Percentiles rank a stretch among this genome's conserved stretches.
Evolutionary conservation across 192 early-diverging fungal species (phyloP).

Genomic region (Phlyctochytrium arcticum): DNA sequence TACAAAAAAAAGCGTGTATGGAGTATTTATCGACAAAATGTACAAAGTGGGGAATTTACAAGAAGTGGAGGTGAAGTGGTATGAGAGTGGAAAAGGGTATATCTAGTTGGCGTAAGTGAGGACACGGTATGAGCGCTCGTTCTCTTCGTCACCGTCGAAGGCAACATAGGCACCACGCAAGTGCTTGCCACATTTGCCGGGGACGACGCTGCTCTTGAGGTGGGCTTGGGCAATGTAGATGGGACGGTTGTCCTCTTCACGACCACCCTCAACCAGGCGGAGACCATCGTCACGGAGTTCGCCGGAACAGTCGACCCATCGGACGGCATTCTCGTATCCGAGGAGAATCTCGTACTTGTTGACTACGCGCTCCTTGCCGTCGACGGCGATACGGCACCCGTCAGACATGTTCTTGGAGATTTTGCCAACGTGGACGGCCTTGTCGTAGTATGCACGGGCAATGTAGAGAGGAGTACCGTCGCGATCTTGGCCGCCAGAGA

Average conservation of each 20-base stretch:
- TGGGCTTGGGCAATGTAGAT: conserved; percentile 51
- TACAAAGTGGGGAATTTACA: no score
- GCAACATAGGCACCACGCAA: conserved; percentile 11
- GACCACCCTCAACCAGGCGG: conserved; percentile 52
- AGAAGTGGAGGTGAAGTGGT: no score
- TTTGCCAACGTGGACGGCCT: conserved; percentile 40
- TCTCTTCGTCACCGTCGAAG: conserved; percentile 26
- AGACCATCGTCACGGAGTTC: conserved; percentile 25
- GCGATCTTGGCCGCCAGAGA: conserved; percentile 55
- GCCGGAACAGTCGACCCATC: conserved; percentile 48
- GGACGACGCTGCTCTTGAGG: conserved; percentile 48
- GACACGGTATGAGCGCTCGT: conserved; percentile 15
- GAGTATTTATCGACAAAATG: no score
- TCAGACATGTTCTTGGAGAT: conserved; percentile 13
- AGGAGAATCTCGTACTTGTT: conserved; percentile 56
- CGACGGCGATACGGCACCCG: conserved; percentile 49
- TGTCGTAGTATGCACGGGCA: conserved; percentile 44
- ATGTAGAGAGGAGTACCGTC: conserved; percentile 62
- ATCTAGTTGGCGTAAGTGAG: conserved; percentile 19
- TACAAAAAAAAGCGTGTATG: no score
- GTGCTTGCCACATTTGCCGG: conserved; percentile 36
- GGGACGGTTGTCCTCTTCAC: conserved; percentile 52
- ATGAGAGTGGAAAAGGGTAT: no score
- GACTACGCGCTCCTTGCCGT: conserved; percentile 49
- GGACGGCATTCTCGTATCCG: conserved; percentile 52